phyloP scores from a whole-genome alignment of 2,329 filamentous ascomycete genomes.

The Aspergillus sp. region DNA sequence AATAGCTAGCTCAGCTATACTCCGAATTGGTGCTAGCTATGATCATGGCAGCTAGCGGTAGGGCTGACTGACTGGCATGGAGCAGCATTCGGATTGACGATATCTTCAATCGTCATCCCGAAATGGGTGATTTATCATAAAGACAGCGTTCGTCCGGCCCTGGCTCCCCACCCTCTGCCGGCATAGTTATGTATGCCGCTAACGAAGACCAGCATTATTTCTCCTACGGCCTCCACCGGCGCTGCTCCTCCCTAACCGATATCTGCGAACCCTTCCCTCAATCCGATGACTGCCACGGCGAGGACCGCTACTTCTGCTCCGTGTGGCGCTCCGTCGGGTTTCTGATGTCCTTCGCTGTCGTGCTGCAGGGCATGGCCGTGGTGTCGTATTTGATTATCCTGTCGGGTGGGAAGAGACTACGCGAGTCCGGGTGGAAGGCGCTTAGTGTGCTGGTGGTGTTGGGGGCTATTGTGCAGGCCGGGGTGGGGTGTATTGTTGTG shows the following conservation, averaged over 20 bases:
- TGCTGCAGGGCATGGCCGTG: slow-evolving; percentile 73
- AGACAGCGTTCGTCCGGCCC: slow-evolving; percentile 26
- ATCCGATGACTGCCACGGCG: slow-evolving; percentile 56
- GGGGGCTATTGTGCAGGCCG: slow-evolving; percentile 61
- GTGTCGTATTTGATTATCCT: slow-evolving; percentile 72
- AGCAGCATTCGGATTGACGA: slow-evolving; percentile 38
- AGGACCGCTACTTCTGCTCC: slow-evolving; percentile 71
- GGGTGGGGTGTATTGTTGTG: slow-evolving; percentile 76
- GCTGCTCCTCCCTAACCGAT: slow-evolving; percentile 63
- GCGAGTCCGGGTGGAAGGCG: slow-evolving; percentile 76
- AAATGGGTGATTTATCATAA: slow-evolving; percentile 43
- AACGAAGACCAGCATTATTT: slow-evolving; percentile 47
- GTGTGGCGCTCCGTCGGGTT: slow-evolving; percentile 89
- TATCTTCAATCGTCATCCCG: slow-evolving; percentile 40
- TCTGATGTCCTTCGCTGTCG: slow-evolving; percentile 71
- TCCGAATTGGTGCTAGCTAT: background rate
- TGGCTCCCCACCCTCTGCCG: background rate
- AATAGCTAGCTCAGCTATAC: background rate
- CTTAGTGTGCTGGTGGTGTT: slow-evolving; percentile 57
- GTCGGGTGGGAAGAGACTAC: slow-evolving; percentile 66
- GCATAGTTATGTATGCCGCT: background rate
- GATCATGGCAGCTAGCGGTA: background rate
- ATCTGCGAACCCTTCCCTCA: slow-evolving; percentile 53
- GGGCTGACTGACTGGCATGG: background rate
- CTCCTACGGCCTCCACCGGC: slow-evolving; percentile 68